A percentile compares a stretch with the other conserved stretches of the same genome.
Evolutionary conservation across 768 basidiomycete species (phyloP).

Genomic region (Pleurotus pulmonarius): DNA sequence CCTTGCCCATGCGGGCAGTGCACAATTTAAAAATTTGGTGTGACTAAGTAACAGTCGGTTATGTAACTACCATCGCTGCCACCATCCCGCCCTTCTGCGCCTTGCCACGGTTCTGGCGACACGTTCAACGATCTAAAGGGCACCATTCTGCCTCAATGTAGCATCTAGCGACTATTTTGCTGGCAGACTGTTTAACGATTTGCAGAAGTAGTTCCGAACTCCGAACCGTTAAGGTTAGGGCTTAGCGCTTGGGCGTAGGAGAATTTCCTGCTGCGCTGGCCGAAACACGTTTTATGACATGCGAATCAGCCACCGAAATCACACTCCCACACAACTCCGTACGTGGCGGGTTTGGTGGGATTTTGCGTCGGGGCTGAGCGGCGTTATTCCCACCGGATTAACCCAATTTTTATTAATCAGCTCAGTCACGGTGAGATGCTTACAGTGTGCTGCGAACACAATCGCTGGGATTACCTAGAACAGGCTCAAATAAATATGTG

Average conservation of each 20-base stretch:
- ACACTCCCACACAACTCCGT: not conserved
- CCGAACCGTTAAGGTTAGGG: slow-evolving; percentile 3
- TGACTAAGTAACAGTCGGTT: not conserved
- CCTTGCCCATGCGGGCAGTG: slow-evolving; percentile 6
- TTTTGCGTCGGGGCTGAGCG: not conserved
- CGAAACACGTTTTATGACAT: slow-evolving; percentile 8
- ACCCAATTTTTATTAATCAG: not conserved
- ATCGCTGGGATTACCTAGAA: not conserved
- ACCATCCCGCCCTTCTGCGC: not conserved
- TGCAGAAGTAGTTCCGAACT: not conserved
- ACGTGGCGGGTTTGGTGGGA: not conserved
- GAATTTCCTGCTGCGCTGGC: slow-evolving; percentile 2
- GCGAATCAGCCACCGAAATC: not conserved
- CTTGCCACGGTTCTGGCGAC: not conserved
- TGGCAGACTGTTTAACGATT: not conserved
- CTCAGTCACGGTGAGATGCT: not conserved
- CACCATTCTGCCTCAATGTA: not conserved
- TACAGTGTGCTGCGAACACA: not conserved
- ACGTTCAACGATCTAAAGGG: not conserved
- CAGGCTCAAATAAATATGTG: not conserved
- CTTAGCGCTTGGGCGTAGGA: not conserved
- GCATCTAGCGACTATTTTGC: not conserved
- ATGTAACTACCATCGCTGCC: not conserved
- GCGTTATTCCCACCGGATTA: not conserved
- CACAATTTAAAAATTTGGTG: not conserved